A percentile compares a stretch with the other conserved stretches of the same genome.
phyloP scores from a whole-genome alignment of 768 basidiomycete species.

The Tremella fuciformis region DNA sequence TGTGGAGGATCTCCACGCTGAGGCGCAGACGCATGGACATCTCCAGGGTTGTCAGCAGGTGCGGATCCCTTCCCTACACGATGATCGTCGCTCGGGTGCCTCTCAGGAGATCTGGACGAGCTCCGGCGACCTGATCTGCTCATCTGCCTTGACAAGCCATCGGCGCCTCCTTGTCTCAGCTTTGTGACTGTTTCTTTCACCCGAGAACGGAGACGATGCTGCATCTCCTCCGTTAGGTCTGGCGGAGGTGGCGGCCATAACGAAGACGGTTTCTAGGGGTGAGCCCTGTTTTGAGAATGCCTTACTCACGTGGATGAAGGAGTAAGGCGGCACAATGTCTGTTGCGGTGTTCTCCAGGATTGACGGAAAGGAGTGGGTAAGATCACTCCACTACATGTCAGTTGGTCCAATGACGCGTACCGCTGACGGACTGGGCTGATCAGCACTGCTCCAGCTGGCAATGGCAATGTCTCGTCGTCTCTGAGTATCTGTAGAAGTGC shows the following conservation, averaged over 20 bases:
- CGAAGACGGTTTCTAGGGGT: constrained; percentile 49
- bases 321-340: constrained; percentile 60
- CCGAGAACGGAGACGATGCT: constrained; percentile 33
- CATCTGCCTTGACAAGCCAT: too few species aligned
- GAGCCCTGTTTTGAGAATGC: constrained; percentile 1
- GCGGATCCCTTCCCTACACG: constrained; percentile 1
- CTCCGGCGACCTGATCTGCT: too few species aligned
- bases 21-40: not conserved
- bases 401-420: constrained; percentile 3
- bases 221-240: constrained; percentile 47
- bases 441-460: constrained; percentile 81
- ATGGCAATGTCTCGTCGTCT: constrained; percentile 68
- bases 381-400: constrained; percentile 56
- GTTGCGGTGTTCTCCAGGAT: constrained; percentile 79
- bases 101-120: constrained; percentile 2
- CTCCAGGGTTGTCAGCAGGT: not conserved
- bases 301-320: constrained; percentile 52
- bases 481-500: constrained; percentile 80
- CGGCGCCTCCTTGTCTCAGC: constrained; percentile 12
- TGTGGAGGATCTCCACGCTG: not conserved
- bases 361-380: constrained; percentile 94
- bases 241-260: constrained; percentile 53
- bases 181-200: constrained; percentile 40
- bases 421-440: constrained; percentile 82
- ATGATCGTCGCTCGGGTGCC: not conserved